Percentiles rank a stretch among this genome's conserved stretches.
These are phyloP conservation scores for Ceratobasidium sp. DNA, from an alignment of 1,284 basidiomycete species.

Conservation along the genomic window DNA sequence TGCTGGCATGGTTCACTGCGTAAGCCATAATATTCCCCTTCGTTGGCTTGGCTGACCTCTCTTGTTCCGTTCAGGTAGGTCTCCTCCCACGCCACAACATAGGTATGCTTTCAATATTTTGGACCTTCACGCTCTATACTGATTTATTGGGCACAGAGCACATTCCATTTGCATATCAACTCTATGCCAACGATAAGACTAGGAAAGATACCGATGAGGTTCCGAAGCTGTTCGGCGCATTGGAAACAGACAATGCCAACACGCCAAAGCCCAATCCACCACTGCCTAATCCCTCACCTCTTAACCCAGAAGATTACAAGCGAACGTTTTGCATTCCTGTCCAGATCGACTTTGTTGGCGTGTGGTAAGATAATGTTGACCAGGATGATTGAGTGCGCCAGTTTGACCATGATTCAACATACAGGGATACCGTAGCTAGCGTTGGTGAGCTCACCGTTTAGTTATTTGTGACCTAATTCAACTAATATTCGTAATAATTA, in stretches of 20 bases:
- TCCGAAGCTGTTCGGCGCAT: not conserved
- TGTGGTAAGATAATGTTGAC: constrained; percentile 28
- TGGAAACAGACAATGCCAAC: not conserved
- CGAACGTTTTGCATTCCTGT: constrained; percentile 37
- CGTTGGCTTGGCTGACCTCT: not conserved
- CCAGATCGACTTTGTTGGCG: constrained; percentile 42
- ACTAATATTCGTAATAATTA: not conserved
- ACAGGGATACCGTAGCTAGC: constrained; percentile 39
- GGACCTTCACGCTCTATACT: not conserved
- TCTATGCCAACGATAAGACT: constrained; percentile 24
- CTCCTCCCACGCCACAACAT: not conserved
- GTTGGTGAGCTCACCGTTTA: constrained; percentile 10
- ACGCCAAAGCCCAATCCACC: not conserved
- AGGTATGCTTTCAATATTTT: not conserved
- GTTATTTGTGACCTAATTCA: not conserved
- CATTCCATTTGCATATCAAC: constrained; percentile 44
- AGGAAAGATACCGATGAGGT: not conserved
- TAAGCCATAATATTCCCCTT: not conserved
- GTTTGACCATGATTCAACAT: not conserved
- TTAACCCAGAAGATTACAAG: constrained; percentile 34
- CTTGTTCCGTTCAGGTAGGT: not conserved
- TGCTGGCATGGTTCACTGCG: constrained; percentile 41
- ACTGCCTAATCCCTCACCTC: not conserved
- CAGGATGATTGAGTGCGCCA: not conserved
- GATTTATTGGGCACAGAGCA: constrained; percentile 38